Conservation (phyloP, 2,329 filamentous ascomycete genomes). For the Hymenoscyphus salicellus region DNA sequence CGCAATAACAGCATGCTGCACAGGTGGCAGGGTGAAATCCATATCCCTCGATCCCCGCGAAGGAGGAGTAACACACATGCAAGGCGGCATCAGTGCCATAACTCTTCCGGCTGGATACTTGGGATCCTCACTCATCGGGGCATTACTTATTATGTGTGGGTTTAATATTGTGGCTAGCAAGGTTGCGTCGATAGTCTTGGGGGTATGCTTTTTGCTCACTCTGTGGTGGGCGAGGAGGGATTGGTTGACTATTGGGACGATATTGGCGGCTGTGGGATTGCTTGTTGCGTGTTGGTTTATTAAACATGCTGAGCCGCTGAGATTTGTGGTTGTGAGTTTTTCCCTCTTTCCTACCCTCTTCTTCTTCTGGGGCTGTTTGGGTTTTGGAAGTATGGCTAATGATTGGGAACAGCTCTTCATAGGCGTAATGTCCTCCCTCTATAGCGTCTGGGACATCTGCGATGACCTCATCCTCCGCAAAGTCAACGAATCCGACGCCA, state of each 20-base stretch:
- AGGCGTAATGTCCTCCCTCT: constrained; percentile 76
- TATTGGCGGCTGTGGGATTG: constrained; percentile 67
- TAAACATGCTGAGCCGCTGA: constrained; percentile 67
- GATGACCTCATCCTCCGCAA: constrained; percentile 78
- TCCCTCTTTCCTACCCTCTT: background rate
- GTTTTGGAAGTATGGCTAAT: no score
- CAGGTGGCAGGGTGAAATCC: constrained; percentile 69
- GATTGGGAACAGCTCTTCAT: constrained; percentile 72
- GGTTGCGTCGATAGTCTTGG: constrained; percentile 70
- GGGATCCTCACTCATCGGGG: constrained; percentile 73
- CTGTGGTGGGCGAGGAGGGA: constrained; percentile 78
- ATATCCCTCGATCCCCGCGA: constrained; percentile 74
- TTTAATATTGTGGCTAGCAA: constrained; percentile 81
- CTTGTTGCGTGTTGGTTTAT: constrained; percentile 79
- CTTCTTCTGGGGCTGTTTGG: background rate
- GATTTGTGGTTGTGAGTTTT: constrained; percentile 58
- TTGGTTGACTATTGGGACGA: constrained; percentile 71
- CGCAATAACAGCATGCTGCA: constrained; percentile 68
- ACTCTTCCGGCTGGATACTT: constrained; percentile 77
- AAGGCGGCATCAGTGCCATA: constrained; percentile 65
- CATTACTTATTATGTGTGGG: constrained; percentile 73
- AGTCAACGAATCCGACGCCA: constrained; percentile 76
- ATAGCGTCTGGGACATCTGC: constrained; percentile 83
- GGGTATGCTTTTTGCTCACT: constrained; percentile 72
- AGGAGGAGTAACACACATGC: constrained; percentile 76